A percentile compares a stretch with the other conserved stretches of the same genome.
Conservation (phyloP, 192 early-diverging fungal genomes). For the Gorgonomyces haynaldii region DNA sequence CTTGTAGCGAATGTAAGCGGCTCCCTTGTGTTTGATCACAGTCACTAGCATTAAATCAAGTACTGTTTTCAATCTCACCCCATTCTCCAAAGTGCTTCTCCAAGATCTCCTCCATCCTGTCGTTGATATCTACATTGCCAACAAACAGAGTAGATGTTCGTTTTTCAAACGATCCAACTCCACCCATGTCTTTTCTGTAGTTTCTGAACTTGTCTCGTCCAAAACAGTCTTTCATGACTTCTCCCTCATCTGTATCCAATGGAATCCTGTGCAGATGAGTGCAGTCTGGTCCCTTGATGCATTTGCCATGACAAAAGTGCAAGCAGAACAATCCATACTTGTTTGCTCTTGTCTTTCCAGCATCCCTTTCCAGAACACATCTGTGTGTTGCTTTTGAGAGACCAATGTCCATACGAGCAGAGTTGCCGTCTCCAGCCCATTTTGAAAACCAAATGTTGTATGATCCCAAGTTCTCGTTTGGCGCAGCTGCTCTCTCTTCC, state of each 20-base stretch:
- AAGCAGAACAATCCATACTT: slow-evolving; percentile 62
- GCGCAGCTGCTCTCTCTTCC: not conserved
- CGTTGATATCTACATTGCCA: slow-evolving; percentile 33
- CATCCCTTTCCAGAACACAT: slow-evolving; percentile 52
- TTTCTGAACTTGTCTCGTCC: slow-evolving; percentile 56
- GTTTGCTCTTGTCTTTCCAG: slow-evolving; percentile 54
- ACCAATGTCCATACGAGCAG: slow-evolving; percentile 1
- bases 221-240: slow-evolving; percentile 55
- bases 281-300: slow-evolving; percentile 50
- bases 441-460: slow-evolving; percentile 61
- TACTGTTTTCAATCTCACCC: slow-evolving; percentile 67
- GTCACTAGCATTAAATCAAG: slow-evolving; percentile 39
- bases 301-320: slow-evolving; percentile 73
- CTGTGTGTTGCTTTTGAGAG: slow-evolving; percentile 48
- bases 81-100: slow-evolving; percentile 58
- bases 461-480: slow-evolving; percentile 27
- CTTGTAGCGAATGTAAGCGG: slow-evolving; percentile 75
- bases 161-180: slow-evolving; percentile 69
- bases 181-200: slow-evolving; percentile 50
- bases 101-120: slow-evolving; percentile 32
- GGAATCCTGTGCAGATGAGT: slow-evolving; percentile 40
- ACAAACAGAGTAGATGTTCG: slow-evolving; percentile 70
- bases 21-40: slow-evolving; percentile 54
- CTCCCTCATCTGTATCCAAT: slow-evolving; percentile 28
- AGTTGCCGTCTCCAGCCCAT: slow-evolving; percentile 40